These are phyloP conservation scores for Iris pallida DNA, from an alignment of 116 monocot genomes.

Conservation along the genomic window DNA sequence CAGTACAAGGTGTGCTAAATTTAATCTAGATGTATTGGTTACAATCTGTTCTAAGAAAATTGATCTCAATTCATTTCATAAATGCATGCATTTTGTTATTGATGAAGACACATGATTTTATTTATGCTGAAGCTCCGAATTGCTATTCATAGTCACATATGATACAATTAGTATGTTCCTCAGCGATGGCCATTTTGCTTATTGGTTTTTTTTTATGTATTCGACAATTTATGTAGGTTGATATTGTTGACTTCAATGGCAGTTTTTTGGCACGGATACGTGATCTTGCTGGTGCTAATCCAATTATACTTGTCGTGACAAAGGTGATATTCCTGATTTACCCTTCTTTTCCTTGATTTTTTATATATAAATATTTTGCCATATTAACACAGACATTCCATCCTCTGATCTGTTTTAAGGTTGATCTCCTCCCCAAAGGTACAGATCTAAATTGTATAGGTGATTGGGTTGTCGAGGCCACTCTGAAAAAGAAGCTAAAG, in stretches of 20 bases:
- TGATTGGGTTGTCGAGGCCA: constrained; percentile 94
- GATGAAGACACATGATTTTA: too few relatives aligned
- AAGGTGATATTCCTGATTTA: constrained; percentile 45
- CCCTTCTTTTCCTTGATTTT: background rate
- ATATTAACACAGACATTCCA: background rate
- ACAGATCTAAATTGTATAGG: constrained; percentile 95
- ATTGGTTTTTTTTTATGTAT: constrained; percentile 1
- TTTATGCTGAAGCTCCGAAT: too few relatives aligned
- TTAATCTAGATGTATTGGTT: too few relatives aligned
- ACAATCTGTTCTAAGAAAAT: too few relatives aligned
- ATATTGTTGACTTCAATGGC: constrained; percentile 99
- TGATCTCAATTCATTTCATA: too few relatives aligned
- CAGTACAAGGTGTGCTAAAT: too few relatives aligned
- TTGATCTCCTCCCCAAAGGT: constrained; percentile 94
- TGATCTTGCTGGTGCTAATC: constrained; percentile 94
- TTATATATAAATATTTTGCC: background rate
- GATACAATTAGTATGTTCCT: background rate
- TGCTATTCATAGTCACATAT: too few relatives aligned
- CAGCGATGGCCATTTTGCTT: constrained; percentile 1
- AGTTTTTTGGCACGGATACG: constrained; percentile 90
- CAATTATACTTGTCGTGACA: constrained; percentile 92
- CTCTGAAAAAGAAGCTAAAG: constrained; percentile 90
- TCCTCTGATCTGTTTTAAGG: constrained; percentile 24
- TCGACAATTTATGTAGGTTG: constrained; percentile 59
- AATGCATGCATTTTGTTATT: too few relatives aligned